These are phyloP conservation scores for Daldinia grandis DNA, from an alignment of 495 filamentous ascomycete genomes.

Conservation along the genomic window DNA sequence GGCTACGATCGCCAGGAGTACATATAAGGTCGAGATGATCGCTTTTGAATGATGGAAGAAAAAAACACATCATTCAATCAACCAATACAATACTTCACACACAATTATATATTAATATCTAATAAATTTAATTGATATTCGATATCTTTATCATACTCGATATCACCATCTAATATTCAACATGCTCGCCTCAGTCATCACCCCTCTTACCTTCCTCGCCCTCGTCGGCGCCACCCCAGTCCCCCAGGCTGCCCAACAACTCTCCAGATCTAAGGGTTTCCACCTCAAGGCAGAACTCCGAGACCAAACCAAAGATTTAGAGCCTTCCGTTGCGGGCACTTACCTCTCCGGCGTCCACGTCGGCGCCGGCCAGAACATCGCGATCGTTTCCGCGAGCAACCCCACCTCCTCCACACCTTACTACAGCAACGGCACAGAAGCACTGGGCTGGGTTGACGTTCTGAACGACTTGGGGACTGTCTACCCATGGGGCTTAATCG, in stretches of 20 bases:
- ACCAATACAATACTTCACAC: background rate
- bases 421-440: slow-evolving; percentile 40
- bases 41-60: background rate
- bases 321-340: slow-evolving; percentile 36
- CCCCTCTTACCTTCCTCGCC: slow-evolving; percentile 18
- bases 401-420: slow-evolving; percentile 19
- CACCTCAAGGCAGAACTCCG: slow-evolving; percentile 31
- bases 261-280: slow-evolving; percentile 29
- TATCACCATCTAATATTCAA: slow-evolving; percentile 7
- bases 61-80: background rate
- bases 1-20: background rate
- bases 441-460: slow-evolving; percentile 4
- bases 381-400: slow-evolving; percentile 4
- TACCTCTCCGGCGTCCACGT: slow-evolving; percentile 24
- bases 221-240: slow-evolving; percentile 21
- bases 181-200: slow-evolving; percentile 27
- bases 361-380: slow-evolving; percentile 38
- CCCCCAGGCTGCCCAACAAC: background rate
- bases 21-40: background rate
- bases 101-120: background rate
- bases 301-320: slow-evolving; percentile 39
- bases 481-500: slow-evolving; percentile 35
- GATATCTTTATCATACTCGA: background rate
- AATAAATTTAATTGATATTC: slow-evolving; percentile 5
- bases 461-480: slow-evolving; percentile 30